Base-by-base conservation (phyloP, 176 grass and related monocot genomes). In the Guadua angustifolia region DNA sequence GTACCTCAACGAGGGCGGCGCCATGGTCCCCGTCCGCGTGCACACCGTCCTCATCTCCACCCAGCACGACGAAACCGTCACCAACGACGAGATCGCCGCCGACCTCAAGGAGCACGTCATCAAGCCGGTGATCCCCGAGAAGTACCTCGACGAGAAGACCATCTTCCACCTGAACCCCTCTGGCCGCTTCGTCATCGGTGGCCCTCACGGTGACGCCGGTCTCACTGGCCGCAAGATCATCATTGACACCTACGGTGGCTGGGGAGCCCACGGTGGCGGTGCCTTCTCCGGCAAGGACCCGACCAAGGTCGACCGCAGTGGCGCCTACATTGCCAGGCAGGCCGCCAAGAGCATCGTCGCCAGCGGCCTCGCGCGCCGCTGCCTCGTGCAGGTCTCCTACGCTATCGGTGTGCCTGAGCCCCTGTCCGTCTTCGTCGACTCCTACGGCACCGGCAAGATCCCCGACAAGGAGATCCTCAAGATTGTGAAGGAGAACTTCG, bases 51-150 rank as follows among this genome's bases (percentile, higher is more conserved):
- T 94, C n/a, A 91, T 94, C 89, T 94, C 92, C 53, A 94, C 92
- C 59, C 92, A 94, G 89, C 92, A 94, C 67, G 92, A 94, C 55
- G 92, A 94, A 84, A 84, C 89, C 3, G 89, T 94, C 66, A 94
- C 81, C 77, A 94, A 94, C 43, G 92, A 94, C 12, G 80, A 94
- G 81, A 94, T 94, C 74, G 92, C 92, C 21, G 89, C 89, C 0
- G 92, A 94, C 84, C 92, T 94, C 73, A 94, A 94, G 87, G 87
- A 94, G 92, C 92, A 94, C 24, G 92, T 94, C 78, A 91, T 94
- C 89, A 91, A 94, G 78, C 87, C 89, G 8, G 84, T 94, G 5
- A 82, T 94, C 81, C 89, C 89, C 1, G 90, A 89, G 25, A 82
- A 83, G 86, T 92, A 92, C 86, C 86, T 92, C 0, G 90, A 92